A percentile compares a stretch with the other conserved stretches of the same genome.
phyloP scores from a whole-genome alignment of 176 grass and related monocot genomes.

The Cenchrus purpureus region DNA sequence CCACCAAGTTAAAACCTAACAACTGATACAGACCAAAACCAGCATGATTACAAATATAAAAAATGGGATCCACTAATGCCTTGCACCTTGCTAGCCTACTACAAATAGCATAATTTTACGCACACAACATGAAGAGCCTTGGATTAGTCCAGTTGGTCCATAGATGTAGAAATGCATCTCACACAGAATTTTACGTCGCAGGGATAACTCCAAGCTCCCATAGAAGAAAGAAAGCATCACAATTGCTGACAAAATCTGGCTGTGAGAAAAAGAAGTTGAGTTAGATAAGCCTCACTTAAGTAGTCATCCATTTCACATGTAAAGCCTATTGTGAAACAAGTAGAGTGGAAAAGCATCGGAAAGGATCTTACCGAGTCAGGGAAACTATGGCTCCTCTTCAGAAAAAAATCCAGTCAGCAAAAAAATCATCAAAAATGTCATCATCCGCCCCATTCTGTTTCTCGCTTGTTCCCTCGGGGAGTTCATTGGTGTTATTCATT shows the following conservation, averaged over 20 bases:
- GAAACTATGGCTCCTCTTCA: not conserved
- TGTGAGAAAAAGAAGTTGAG: conserved; percentile 4
- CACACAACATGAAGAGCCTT: not conserved
- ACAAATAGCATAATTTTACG: not conserved
- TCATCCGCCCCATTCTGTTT: not conserved
- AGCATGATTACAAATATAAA: not conserved
- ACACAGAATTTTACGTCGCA: not conserved
- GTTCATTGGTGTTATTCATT: conserved; percentile 5
- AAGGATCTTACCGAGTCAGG: conserved; percentile 29
- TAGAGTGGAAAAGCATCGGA: not conserved
- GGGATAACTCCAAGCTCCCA: not conserved
- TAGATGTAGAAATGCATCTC: not conserved
- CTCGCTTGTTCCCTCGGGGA: not conserved
- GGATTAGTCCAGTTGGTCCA: not conserved
- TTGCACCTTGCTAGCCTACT: conserved; percentile 30
- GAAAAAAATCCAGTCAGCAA: not conserved
- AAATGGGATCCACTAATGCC: conserved; percentile 1
- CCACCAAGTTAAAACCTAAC: conserved; percentile 2
- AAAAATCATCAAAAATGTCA: conserved; percentile 6
- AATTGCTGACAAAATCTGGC: conserved; percentile 5
- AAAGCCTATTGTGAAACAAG: not conserved
- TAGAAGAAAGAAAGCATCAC: not conserved
- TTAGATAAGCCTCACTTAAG: not conserved
- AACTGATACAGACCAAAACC: conserved; percentile 5
- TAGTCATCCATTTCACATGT: not conserved